Base-by-base conservation (phyloP, 78 protist species). In the Dictyostelium intermedium region DNA sequence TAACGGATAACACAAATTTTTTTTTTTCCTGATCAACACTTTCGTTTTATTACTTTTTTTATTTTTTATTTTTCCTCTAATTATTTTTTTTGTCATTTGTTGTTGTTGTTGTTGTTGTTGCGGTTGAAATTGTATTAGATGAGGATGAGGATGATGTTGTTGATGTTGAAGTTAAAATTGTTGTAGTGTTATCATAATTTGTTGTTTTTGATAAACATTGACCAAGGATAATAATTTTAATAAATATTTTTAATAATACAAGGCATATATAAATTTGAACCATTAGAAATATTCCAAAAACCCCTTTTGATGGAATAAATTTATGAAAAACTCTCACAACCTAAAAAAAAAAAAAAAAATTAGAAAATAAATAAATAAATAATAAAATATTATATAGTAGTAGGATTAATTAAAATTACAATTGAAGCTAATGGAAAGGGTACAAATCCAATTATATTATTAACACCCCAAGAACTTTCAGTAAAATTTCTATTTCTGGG, bases 401-500 rank as follows among this genome's bases (percentile, higher is more conserved):
- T 18, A 60, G 11, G 20, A 60, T 23, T 8, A 53, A 53, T 53
- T 53, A 20, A 60, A 60, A 60, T 27, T 7, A 89, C 86, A 18
- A 95, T 66, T 3, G 95, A 84, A 2, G 91, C 91, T 30, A 95
- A 63, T 23, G 97, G 97, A 73, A 95, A 82, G 10, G 97, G 97
- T 4, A 95, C 74, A 56, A 95, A 95, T 18, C 97, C 97, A 70
- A 95, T 89, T 13, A 77, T 32, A 27, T 77, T 74, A 39, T 91
- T 91, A 8, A 95, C 83, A 34, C 82, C 78, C 92, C 93, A 85
- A 1, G 87, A 39, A 25, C 83, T 56, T 30, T 95, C 92, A 9
- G 91, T 56, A 35, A 85, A 95, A 45, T 72, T 78, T 74, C 77
- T 82, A 45, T 69, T 80, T 20, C 82, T 83, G n/a, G 91, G 14